Evolutionary conservation across 148 eudicot species (phyloP).

Genomic region (Beta vulgaris): DNA sequence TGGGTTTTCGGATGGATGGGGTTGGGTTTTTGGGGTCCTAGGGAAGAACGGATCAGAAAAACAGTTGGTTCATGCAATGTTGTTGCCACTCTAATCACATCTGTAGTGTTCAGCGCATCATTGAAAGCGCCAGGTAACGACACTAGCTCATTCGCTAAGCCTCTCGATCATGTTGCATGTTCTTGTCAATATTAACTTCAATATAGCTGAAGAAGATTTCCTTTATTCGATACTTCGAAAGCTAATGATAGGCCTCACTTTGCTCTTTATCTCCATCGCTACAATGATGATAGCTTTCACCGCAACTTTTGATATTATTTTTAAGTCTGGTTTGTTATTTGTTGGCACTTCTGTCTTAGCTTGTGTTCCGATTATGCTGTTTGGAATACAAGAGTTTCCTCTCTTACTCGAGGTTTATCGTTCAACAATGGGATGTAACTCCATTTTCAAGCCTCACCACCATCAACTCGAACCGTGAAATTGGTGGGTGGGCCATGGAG

Average conservation of each 20-base stretch:
- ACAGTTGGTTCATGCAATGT: constrained; percentile 39
- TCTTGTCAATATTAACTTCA: constrained; percentile 33
- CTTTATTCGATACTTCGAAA: constrained; percentile 18
- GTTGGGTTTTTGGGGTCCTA: too few species aligned
- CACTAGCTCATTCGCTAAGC: background rate
- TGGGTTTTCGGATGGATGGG: too few species aligned
- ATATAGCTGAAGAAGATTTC: constrained; percentile 24
- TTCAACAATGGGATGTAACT: constrained; percentile 8
- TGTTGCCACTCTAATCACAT: constrained; percentile 39
- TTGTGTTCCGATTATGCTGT: background rate
- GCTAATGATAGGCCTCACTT: constrained; percentile 22
- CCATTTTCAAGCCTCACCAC: constrained; percentile 1
- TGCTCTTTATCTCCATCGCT: constrained; percentile 29
- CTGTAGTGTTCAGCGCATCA: constrained; percentile 19
- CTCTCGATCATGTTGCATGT: background rate
- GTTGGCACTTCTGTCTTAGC: background rate
- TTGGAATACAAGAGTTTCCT: constrained; percentile 8
- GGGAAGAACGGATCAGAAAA: constrained; percentile 26
- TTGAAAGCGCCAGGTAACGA: constrained; percentile 15
- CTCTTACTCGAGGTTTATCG: background rate
- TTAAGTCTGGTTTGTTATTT: background rate
- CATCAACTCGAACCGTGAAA: too few species aligned
- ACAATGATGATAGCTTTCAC: constrained; percentile 33
- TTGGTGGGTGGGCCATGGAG: too few species aligned
- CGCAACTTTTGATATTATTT: constrained; percentile 15